phyloP scores from a whole-genome alignment of 2,329 filamentous ascomycete genomes.

The Cordyceps militaris region DNA sequence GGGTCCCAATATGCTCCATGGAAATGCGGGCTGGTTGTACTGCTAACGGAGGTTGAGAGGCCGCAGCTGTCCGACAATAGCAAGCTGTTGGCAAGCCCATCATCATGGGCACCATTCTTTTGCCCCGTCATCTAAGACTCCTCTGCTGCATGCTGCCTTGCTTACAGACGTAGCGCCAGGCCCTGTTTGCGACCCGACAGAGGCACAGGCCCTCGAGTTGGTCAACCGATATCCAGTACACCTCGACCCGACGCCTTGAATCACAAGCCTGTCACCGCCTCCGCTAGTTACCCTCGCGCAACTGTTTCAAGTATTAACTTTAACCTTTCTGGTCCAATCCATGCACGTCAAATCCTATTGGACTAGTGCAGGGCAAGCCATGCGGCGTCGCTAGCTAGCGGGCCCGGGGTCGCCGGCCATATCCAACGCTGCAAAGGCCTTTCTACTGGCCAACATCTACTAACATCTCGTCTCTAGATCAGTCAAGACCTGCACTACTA shows the following conservation, averaged over 20 bases:
- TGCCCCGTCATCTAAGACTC: not conserved
- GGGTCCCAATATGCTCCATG: not conserved
- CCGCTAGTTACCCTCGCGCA: not conserved
- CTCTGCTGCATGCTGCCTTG: not conserved
- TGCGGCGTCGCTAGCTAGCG: not conserved
- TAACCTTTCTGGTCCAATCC: not conserved
- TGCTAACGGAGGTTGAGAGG: not conserved
- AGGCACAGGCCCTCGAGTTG: not conserved
- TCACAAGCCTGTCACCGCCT: not conserved
- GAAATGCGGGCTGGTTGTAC: not conserved
- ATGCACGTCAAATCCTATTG: not conserved
- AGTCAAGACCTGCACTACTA: not conserved
- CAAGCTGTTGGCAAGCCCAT: not conserved
- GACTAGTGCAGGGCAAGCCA: constrained; percentile 1
- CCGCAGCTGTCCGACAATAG: not conserved
- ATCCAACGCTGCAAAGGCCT: not conserved
- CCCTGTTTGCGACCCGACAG: not conserved
- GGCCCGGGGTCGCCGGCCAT: constrained; percentile 7
- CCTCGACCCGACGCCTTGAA: not conserved
- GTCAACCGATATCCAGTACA: not conserved
- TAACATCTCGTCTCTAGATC: not conserved
- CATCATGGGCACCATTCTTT: not conserved
- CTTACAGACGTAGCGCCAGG: not conserved
- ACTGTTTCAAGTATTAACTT: constrained; percentile 5
- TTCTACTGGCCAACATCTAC: not conserved